phyloP scores from a whole-genome alignment of 768 basidiomycete species.

The Boletus bicolor region DNA sequence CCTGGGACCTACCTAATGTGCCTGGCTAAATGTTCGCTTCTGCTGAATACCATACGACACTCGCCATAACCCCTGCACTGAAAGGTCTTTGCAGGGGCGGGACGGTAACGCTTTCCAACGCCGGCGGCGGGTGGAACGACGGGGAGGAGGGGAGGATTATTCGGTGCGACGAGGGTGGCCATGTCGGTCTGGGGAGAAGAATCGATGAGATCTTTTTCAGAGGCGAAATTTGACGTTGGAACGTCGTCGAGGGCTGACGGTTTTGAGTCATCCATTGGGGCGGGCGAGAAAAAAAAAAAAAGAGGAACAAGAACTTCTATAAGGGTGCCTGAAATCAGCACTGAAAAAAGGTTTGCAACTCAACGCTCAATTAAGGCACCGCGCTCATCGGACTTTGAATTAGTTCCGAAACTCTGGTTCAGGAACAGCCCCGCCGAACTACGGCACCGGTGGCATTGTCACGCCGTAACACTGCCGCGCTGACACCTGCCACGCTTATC shows the following conservation, averaged over 20 bases:
- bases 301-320: slow-evolving; percentile 34
- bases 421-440: slow-evolving; percentile 35
- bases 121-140: slow-evolving; percentile 17
- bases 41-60: slow-evolving; percentile 94
- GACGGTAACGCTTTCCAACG: slow-evolving; percentile 65
- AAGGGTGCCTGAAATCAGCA: slow-evolving; percentile 35
- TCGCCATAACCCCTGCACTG: slow-evolving; percentile 94
- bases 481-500: slow-evolving; percentile 18
- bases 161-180: slow-evolving; percentile 34
- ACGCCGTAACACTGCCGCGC: slow-evolving; percentile 19
- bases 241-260: slow-evolving; percentile 23
- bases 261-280: slow-evolving; percentile 37
- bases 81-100: slow-evolving; percentile 89
- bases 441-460: slow-evolving; percentile 33
- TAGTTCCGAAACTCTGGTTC: slow-evolving; percentile 22
- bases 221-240: slow-evolving; percentile 2
- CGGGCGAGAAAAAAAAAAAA: slow-evolving; percentile 19
- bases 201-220: slow-evolving; percentile 4
- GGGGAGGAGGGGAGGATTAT: slow-evolving; percentile 22
- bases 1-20: slow-evolving; percentile 77
- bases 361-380: slow-evolving; percentile 36
- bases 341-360: slow-evolving; percentile 29
- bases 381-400: slow-evolving; percentile 33
- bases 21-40: slow-evolving; percentile 93
- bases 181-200: slow-evolving; percentile 19